Conservation (phyloP, 2,329 filamentous ascomycete species). For the Beauveria brongniartii region DNA sequence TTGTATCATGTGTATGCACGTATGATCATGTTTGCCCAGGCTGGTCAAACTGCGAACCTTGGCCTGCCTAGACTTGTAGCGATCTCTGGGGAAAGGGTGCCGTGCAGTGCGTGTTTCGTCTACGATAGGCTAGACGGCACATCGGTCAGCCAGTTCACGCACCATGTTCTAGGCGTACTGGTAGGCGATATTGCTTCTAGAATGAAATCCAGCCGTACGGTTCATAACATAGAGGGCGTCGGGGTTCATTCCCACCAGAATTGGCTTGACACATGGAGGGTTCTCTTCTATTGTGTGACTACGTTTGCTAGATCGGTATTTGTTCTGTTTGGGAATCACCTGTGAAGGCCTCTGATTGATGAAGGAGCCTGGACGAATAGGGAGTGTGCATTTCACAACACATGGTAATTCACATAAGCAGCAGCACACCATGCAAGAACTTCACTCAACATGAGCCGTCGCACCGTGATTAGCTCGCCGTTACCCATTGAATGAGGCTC, state of each 20-base stretch:
- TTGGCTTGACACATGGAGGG: not conserved
- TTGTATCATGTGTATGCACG: not conserved
- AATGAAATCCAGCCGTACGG: not conserved
- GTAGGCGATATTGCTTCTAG: not conserved
- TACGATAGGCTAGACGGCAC: not conserved
- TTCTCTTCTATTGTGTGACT: not conserved
- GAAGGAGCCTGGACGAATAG: too few species aligned
- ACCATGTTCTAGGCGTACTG: not conserved
- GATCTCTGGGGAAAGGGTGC: not conserved
- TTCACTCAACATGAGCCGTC: not conserved
- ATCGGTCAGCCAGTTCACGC: not conserved
- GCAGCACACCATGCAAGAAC: not conserved
- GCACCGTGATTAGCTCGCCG: too few species aligned
- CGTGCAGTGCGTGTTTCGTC: not conserved
- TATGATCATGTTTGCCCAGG: not conserved
- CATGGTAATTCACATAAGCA: not conserved
- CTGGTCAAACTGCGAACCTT: not conserved
- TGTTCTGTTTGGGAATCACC: not conserved
- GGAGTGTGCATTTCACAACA: too few species aligned
- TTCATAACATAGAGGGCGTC: not conserved
- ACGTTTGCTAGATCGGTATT: not conserved
- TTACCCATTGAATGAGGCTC: not conserved
- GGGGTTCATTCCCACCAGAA: not conserved
- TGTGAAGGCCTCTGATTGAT: too few species aligned
- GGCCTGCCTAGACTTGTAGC: not conserved